Conservation (phyloP, 805 yeast genomes). For the Kodamaea hsintzibuensis region DNA sequence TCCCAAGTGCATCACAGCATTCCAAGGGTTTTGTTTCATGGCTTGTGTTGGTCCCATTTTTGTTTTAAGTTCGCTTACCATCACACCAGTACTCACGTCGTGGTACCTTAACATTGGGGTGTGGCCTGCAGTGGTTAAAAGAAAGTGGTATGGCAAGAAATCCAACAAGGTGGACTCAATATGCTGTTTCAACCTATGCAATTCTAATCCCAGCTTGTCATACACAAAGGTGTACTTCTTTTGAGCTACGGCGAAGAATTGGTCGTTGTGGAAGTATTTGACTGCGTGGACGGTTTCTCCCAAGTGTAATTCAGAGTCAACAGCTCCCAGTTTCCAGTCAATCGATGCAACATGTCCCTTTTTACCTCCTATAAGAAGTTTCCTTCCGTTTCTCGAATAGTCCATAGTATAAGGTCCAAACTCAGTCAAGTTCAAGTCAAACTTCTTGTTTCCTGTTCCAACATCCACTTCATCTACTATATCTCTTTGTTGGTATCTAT, state of each 20-base stretch:
- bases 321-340: constrained; percentile 89
- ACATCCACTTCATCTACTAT: constrained; percentile 74
- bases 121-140: constrained; percentile 85
- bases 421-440: constrained; percentile 69
- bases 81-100: constrained; percentile 89
- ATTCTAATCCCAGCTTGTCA: constrained; percentile 86
- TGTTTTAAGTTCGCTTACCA: constrained; percentile 82
- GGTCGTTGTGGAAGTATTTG: constrained; percentile 87
- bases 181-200: constrained; percentile 90
- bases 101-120: constrained; percentile 89
- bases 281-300: constrained; percentile 91
- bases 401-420: constrained; percentile 86
- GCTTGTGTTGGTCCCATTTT: constrained; percentile 88
- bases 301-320: constrained; percentile 79
- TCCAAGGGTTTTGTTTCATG: constrained; percentile 91
- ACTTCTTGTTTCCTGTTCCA: constrained; percentile 70
- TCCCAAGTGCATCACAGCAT: constrained; percentile 92
- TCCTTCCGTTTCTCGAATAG: constrained; percentile 86
- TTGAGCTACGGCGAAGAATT: constrained; percentile 95
- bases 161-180: constrained; percentile 80
- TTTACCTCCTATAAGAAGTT: constrained; percentile 77
- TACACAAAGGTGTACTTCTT: constrained; percentile 91
- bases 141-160: constrained; percentile 89
- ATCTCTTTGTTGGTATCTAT: constrained; percentile 78
- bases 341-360: constrained; percentile 95